Base-by-base conservation (phyloP, 2,329 filamentous ascomycete genomes). In the Xylariaceae sp. region DNA sequence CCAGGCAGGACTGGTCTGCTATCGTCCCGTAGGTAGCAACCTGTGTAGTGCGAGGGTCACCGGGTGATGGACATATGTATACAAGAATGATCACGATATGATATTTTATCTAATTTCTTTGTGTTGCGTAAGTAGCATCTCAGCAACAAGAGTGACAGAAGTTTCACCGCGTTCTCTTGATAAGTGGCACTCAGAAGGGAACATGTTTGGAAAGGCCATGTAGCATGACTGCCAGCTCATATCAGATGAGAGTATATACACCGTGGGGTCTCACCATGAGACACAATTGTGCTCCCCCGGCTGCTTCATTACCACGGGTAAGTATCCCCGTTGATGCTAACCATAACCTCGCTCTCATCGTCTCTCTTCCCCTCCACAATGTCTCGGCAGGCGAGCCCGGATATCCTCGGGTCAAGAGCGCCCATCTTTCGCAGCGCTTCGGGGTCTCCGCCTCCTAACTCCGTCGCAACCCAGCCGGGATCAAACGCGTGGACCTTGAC, bases 1-100 rank as follows among this genome's bases (percentile, higher is more conserved):
- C 65, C 3, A 26, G 55, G 9, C 65, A 67, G 53, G 60, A 67
- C 33, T 63, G 60, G 62, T 57, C 56, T 6, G 50, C 54, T 48
- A 33, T 62, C 21, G 36, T 62, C 16, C 53, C 53, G 2, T 62
- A 56, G 33, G 40, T 29, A 29, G 26, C n/a, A n/a, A n/a, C n/a
- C n/a, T n/a, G n/a, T n/a, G n/a, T n/a, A n/a, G n/a, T n/a, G n/a
- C n/a, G n/a, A n/a, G n/a, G n/a, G n/a, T n/a, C n/a, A n/a, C n/a
- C n/a, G n/a, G n/a, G n/a, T n/a, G n/a, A n/a, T n/a, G n/a, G n/a
- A n/a, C n/a, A n/a, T n/a, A n/a, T n/a, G n/a, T n/a, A n/a, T n/a
- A n/a, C n/a, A n/a, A n/a, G n/a, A n/a, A n/a, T n/a, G n/a, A n/a
- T n/a, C n/a, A n/a, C n/a, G n/a, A n/a, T n/a, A n/a, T n/a, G n/a